These are phyloP conservation scores for Dryadomyces quercus-mongolicae DNA, from an alignment of 2,329 filamentous ascomycete genomes.

Conservation along the genomic window DNA sequence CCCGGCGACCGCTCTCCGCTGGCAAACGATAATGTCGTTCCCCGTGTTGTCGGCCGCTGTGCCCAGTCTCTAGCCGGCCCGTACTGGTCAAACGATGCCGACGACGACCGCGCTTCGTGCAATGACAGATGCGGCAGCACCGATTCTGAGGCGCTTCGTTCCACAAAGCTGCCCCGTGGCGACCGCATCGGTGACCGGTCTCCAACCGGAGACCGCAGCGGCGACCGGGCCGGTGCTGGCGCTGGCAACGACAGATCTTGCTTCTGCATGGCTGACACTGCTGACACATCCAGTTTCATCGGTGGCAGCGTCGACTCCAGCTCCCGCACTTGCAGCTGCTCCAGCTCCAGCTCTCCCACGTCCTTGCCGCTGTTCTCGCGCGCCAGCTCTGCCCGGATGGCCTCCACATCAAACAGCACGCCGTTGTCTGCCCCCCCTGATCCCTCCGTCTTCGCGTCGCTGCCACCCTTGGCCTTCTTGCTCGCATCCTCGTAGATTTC, in stretches of 20 bases:
- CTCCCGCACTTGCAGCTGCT: constrained; percentile 55
- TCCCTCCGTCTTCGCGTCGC: constrained; percentile 4
- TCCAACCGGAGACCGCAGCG: constrained; percentile 6
- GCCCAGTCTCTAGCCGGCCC: constrained; percentile 15
- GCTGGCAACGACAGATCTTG: constrained; percentile 13
- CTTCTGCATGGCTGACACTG: constrained; percentile 12
- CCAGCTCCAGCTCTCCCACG: constrained; percentile 18
- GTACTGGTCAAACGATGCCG: constrained; percentile 18
- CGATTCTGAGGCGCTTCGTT: neutral
- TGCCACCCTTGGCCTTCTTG: neutral
- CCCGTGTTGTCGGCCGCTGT: constrained; percentile 8
- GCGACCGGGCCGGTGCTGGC: constrained; percentile 18
- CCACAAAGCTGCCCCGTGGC: constrained; percentile 15
- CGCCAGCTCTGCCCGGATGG: constrained; percentile 76
- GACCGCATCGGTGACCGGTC: constrained; percentile 17
- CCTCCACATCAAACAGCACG: constrained; percentile 90
- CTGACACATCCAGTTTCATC: constrained; percentile 60
- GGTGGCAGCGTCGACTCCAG: constrained; percentile 80
- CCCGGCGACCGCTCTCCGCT: neutral
- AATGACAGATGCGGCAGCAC: constrained; percentile 6
- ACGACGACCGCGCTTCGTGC: constrained; percentile 3
- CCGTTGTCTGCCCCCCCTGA: constrained; percentile 36
- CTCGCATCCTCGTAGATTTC: constrained; percentile 71
- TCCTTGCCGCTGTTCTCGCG: constrained; percentile 40
- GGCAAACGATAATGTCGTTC: neutral